Conservation (phyloP, 495 filamentous ascomycete genomes). For the Letharia lupina region DNA sequence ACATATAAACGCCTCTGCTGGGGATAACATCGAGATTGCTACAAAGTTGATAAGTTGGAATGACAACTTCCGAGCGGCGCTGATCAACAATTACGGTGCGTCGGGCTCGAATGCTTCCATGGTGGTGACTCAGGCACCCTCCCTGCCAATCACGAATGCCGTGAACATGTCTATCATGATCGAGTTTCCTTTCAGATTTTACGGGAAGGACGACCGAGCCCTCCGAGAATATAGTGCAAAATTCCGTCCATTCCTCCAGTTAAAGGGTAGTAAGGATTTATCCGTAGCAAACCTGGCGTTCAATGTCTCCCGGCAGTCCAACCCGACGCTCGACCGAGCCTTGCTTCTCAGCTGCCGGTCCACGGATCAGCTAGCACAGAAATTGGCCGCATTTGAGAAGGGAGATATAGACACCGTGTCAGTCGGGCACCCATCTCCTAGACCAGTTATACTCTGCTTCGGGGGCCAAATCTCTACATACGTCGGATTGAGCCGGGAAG, state of each 20-base stretch:
- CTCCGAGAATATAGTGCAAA: slow-evolving; percentile 18
- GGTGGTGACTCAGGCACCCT: slow-evolving; percentile 19
- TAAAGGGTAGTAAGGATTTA: not conserved
- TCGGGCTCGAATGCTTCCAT: slow-evolving; percentile 33
- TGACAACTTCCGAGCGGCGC: slow-evolving; percentile 22
- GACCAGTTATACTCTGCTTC: slow-evolving; percentile 45
- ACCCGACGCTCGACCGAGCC: slow-evolving; percentile 16
- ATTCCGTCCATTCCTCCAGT: slow-evolving; percentile 6
- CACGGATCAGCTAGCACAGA: slow-evolving; percentile 13
- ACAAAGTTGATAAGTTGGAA: slow-evolving; percentile 29
- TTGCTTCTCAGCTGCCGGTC: slow-evolving; percentile 15
- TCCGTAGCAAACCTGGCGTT: slow-evolving; percentile 18
- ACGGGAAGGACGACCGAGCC: slow-evolving; percentile 28
- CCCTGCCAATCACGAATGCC: too few species aligned
- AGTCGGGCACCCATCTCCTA: slow-evolving; percentile 4
- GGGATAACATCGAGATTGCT: slow-evolving; percentile 23
- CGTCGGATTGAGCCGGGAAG: slow-evolving; percentile 34
- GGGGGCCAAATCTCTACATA: slow-evolving; percentile 43
- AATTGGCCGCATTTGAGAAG: slow-evolving; percentile 24
- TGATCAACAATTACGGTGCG: slow-evolving; percentile 36
- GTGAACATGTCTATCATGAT: too few species aligned
- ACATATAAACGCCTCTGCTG: slow-evolving; percentile 3
- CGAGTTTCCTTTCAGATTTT: slow-evolving; percentile 28
- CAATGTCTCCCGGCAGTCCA: slow-evolving; percentile 23
- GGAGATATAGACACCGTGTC: slow-evolving; percentile 23